These are phyloP conservation scores for Pachyrhizus erosus DNA, from an alignment of 306 rosid species.

Conservation along the genomic window DNA sequence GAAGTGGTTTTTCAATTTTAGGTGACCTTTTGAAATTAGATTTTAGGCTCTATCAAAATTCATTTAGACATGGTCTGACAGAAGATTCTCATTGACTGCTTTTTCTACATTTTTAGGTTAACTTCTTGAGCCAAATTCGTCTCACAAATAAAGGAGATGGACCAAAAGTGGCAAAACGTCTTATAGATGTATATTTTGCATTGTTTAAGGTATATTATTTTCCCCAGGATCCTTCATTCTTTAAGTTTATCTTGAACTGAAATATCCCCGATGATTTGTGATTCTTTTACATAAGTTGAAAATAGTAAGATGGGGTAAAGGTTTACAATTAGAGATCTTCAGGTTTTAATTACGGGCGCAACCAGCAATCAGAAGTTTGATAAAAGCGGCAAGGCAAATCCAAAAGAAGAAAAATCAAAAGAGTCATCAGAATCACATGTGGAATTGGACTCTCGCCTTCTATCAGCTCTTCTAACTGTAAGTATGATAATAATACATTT, in stretches of 20 bases:
- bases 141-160: constrained; percentile 86
- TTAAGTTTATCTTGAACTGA: constrained; percentile 1
- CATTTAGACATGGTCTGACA: constrained; percentile 27
- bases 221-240: neutral
- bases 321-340: constrained; percentile 40
- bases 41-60: neutral
- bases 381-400: constrained; percentile 54
- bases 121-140: constrained; percentile 91
- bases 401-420: constrained; percentile 48
- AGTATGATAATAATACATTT: constrained; percentile 34
- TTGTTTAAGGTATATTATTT: constrained; percentile 85
- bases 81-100: constrained; percentile 24
- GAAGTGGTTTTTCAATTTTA: neutral
- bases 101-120: constrained; percentile 62
- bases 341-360: constrained; percentile 81
- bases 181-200: constrained; percentile 88
- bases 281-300: neutral
- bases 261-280: neutral
- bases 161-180: constrained; percentile 91
- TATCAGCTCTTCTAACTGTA: constrained; percentile 85
- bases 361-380: constrained; percentile 54
- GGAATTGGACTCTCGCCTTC: constrained; percentile 90
- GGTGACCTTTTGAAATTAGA: neutral
- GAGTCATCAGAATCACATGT: constrained; percentile 57
- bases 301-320: neutral